Base-by-base conservation (phyloP, 176 grass and related monocot species). In the Oropetium thomaeum region DNA sequence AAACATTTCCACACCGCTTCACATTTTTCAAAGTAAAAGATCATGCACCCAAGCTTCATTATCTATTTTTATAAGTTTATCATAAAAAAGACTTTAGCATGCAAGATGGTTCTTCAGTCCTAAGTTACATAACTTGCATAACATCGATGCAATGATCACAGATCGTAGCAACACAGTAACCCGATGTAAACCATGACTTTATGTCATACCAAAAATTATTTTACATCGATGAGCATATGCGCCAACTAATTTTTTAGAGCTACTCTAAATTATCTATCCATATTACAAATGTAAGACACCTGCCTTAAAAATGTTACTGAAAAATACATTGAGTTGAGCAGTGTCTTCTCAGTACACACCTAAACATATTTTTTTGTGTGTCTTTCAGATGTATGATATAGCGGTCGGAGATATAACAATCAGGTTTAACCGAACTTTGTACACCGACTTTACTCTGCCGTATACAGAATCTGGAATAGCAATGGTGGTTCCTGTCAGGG, bases 341-440 rank as follows among this genome's bases (percentile, higher is more conserved):
- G 5, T 53, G 49, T 23, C 49, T 53, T 22, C 20, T 22, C 7
- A 9, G 6, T 53, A 53, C 20, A 23, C 3, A 28, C n/a, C 23
- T 40, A 73, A 58, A 26, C 22, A 41, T 29, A 73, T 3, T 1
- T 3, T 67, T 79, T 32, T 4, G 20, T 16, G 20, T 16, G 19
- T 13, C n/a, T 58, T 27, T 11, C 79, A 90, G 87, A 49, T 20
- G 11, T 90, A 79, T 2, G 83, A 90, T 67, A 48, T 76, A 1
- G 73, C 49, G 14, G 68, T 93, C 31, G 91, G 86, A 19, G 91
- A 93, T 16, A 78, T 93, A 30, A 80, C 87, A 33, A 90, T 93
- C 25, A 84, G 70, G 16, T 85, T 75, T 29, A 82, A 85, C 40
- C 70, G 91, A 67, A 75, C 69, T 15, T 33, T 7, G 0, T 73